These are phyloP conservation scores for Helminthosporium solani DNA, from an alignment of 2,329 filamentous ascomycete species.

Conservation along the genomic window DNA sequence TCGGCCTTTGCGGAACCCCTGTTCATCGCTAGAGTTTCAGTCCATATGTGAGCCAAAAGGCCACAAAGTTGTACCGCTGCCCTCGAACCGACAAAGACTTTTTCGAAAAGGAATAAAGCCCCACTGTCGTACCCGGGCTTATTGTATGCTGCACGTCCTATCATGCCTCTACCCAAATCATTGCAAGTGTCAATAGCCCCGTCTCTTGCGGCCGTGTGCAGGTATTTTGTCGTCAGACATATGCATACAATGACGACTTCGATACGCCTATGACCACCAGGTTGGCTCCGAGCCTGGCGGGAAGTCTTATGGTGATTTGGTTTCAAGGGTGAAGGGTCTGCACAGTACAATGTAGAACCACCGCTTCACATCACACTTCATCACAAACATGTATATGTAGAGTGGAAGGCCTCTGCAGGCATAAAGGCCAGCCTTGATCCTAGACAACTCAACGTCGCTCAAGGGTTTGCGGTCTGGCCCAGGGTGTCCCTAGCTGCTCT, in stretches of 20 bases:
- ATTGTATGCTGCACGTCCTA: constrained; percentile 11
- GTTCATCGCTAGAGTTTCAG: constrained; percentile 16
- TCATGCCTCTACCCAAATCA: constrained; percentile 7
- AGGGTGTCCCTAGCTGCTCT: too few relatives aligned
- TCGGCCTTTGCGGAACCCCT: constrained; percentile 11
- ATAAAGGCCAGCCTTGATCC: constrained; percentile 1
- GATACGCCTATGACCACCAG: constrained; percentile 10
- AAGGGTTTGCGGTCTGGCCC: constrained; percentile 1
- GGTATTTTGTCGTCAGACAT: constrained; percentile 8
- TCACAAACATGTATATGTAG: constrained; percentile 14
- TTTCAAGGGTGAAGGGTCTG: constrained; percentile 6
- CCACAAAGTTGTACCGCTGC: constrained; percentile 13
- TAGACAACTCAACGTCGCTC: background rate
- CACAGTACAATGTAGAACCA: constrained; percentile 6
- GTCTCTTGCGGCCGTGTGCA: constrained; percentile 12
- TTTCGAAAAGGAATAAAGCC: constrained; percentile 17
- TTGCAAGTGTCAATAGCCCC: constrained; percentile 3
- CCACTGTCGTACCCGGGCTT: constrained; percentile 19
- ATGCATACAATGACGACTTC: constrained; percentile 8
- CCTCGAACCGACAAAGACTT: constrained; percentile 14
- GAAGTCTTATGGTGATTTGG: constrained; percentile 5
- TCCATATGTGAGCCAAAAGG: constrained; percentile 30
- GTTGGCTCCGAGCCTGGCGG: constrained; percentile 3
- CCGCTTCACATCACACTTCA: constrained; percentile 4
- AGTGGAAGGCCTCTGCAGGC: constrained; percentile 5